Base-by-base conservation (phyloP, 352 stramenopile genomes). In the Phytophthora cryptogea region DNA sequence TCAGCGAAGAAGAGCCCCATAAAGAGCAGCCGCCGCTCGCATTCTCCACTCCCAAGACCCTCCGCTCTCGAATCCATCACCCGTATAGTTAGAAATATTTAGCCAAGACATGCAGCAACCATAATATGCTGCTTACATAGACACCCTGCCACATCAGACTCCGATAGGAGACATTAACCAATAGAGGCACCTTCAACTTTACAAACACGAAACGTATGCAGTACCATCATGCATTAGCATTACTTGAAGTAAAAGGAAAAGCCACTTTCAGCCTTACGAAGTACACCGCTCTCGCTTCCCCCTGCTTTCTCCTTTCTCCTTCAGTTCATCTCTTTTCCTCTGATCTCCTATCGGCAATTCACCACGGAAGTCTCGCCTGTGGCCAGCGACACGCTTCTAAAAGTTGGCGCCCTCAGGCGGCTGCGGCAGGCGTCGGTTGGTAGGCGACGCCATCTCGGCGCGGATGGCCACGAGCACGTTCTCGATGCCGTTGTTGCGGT, bases 371-470 rank as follows among this genome's bases (percentile, higher is more conserved):
- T 32, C 41, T 61, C 26, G 27, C 49, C 13, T 41, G 31, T 48
- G n/a, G 35, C 32, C 43, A 55, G 51, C 58, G 47, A 53, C 57
- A 63, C 50, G 30, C 64, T 66, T 87, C 74, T 95, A 97, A 86
- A 97, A 97, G 65, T 85, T 90, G 55, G 85, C 69, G 48, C 91
- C 91, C 78, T 97, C 91, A 68, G 90, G 83, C 40, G 91, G 91
- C 72, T 97, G 91, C 49, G 90, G 89, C 58, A 97, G 80, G 62
- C 89, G 86, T 70, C 88, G 83, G 75, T 97, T 97, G 46, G 77
- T 89, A 26, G 82, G 76, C 52, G 81, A 88, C 31, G 78, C 83
- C 90, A 97, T 97, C 73, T 96, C 88, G 48, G 86, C 88, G 45
- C 91, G 90, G 44, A 97, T 80, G 26, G 81, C 84, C 44, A 97